Evolutionary conservation across 2,329 filamentous ascomycete species (phyloP), one percentile per base, ranked within the genome.

Genomic region (Pyrenochaeta sp.): DNA sequence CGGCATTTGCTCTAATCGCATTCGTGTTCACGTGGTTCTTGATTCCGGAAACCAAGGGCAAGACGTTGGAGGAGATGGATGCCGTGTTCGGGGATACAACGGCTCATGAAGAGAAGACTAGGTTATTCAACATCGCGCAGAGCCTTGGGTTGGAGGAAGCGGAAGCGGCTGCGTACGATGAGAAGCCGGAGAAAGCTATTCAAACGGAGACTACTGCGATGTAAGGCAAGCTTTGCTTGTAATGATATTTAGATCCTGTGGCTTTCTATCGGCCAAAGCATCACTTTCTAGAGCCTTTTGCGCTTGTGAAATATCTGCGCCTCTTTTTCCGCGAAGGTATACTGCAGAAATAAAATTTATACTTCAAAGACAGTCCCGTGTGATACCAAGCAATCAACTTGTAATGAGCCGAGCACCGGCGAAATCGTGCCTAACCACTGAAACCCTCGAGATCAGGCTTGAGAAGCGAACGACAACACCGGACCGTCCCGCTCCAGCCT

Each of bases 81-180:
- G 86, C 85, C 81, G 93, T 93, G 88, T 88, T 93, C 84, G 90
- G 92, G 80, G 90, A 94, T 85, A 88, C 86, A 37, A 91, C 85
- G 6, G 90, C 91, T 43, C 86, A 90, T 61, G 62, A 71, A 44
- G 67, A 69, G 61, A 70, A 70, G 58, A 62, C 37, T 2, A 60
- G 67, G 37, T 2, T 69, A 25, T 64, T 60, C 19, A 52, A 53
- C 1, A 71, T 71, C 50, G 68, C 68, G 22, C 52, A 58, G 25
- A 62, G 62, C 34, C 27, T 71, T n/a, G 64, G 67, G 1, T 37
- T 69, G 5, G 59, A 53, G 22, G 65, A 62, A 25, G 63, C 56
- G 2, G 54, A 61, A 24, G 63, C 48, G 32, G 61, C 56, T n/a
- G 61, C 50, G 22, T 52, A 46, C 12, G 61, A 66, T 43, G 61